Base-by-base conservation (phyloP, 2,329 filamentous ascomycete genomes). In the Cryphonectria parasitica region DNA sequence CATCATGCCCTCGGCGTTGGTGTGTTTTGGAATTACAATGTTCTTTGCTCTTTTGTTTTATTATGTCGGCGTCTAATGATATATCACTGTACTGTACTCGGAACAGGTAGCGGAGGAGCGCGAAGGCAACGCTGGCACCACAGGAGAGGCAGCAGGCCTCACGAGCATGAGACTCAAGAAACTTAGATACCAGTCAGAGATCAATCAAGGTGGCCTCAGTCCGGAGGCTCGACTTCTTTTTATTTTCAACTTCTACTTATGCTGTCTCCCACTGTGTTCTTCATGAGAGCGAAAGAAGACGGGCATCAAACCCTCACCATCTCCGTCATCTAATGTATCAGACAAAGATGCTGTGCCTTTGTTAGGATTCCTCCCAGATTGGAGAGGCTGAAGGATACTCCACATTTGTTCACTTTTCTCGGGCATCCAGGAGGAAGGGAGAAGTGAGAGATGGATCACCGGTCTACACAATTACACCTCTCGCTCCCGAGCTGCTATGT, bases 21-120 rank as follows among this genome's bases (percentile, higher is more conserved):
- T 49, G 41, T 64, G 41, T 43, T 64, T 11, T 62, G 61, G n/a
- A 25, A 64, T 64, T 64, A 64, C 39, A 39, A n/a, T 36, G 17
- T 31, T 39, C 22, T 39, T 45, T 43, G 19, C 19, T 49, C 45
- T 49, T n/a, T 49, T 49, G 19, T 49, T 64, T 45, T 45, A 45
- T 64, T 22, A 64, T 64, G 43, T n/a, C 63, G 63, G 63, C 63
- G 63, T 64, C 63, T 64, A 64, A 64, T 64, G 63, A 64, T 52
- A 64, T 22, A 64, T 64, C 41, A 64, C 52, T 64, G 63, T 64
- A 64, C 43, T 64, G 63, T 64, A 64, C 41, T 45, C 31, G 63
- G 45, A 45, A 64, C 25, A 45, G 41, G 28, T 49, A 17, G 63
- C 39, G 43, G 61, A 28, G 63, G 25, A 17, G 22, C 17, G 58